A percentile compares a stretch with the other conserved stretches of the same genome.
phyloP scores from a whole-genome alignment of 2,329 filamentous ascomycete genomes.

The Madurella mycetomatis region DNA sequence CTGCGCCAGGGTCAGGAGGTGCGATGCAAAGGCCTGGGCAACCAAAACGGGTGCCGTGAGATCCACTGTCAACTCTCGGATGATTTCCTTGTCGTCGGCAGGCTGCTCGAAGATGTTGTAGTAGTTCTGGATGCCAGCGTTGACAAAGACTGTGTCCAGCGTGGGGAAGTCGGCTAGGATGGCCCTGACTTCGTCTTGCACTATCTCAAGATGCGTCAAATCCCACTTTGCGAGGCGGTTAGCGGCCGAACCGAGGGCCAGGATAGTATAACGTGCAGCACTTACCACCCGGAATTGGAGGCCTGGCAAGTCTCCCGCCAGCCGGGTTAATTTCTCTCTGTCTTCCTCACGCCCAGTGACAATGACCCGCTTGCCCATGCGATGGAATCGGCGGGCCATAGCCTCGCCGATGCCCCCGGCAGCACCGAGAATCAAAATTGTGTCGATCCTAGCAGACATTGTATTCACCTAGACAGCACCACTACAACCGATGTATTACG shows the following conservation, averaged over 20 bases:
- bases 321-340: neutral
- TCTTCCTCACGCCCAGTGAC: neutral
- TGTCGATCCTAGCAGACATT: neutral
- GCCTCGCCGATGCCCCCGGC: neutral
- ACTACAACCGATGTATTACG: neutral
- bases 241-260: neutral
- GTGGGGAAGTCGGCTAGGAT: neutral
- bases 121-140: slow-evolving; percentile 1
- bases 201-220: neutral
- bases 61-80: neutral
- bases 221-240: neutral
- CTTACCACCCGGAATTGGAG: neutral
- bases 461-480: neutral
- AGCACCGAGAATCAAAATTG: neutral
- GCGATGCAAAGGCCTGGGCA: neutral
- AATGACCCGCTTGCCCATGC: neutral
- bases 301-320: neutral
- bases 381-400: neutral
- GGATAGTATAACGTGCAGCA: neutral
- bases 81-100: neutral
- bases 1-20: neutral
- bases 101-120: slow-evolving; percentile 1
- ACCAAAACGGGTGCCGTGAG: neutral
- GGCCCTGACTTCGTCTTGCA: neutral
- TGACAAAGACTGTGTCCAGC: neutral